Percentiles rank a stretch among this genome's conserved stretches.
These are phyloP conservation scores for Leccinum rimulosum DNA, from an alignment of 768 basidiomycete species.

Conservation along the genomic window DNA sequence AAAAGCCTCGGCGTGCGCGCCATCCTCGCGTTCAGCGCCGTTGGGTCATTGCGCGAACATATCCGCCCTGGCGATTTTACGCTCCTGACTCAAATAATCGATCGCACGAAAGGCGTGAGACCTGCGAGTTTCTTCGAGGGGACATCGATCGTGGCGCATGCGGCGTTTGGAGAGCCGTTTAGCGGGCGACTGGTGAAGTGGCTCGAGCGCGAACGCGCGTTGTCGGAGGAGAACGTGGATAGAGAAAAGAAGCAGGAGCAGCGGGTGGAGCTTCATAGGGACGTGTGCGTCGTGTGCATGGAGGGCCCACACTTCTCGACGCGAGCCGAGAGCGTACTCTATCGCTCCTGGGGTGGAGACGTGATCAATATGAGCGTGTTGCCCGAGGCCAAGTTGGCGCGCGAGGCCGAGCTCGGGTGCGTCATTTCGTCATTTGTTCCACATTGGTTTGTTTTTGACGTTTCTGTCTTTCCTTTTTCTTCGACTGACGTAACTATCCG, in stretches of 20 bases:
- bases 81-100: conserved; percentile 91
- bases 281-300: conserved; percentile 91
- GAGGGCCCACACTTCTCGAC: conserved; percentile 98
- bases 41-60: conserved; percentile 92
- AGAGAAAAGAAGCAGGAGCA: conserved; percentile 44
- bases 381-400: conserved; percentile 95
- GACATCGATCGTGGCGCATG: conserved; percentile 81
- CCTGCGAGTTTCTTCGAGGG: conserved; percentile 85
- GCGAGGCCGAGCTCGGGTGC: conserved; percentile 92
- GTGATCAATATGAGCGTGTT: conserved; percentile 97
- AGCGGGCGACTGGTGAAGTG: conserved; percentile 59
- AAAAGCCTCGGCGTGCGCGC: conserved; percentile 88
- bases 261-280: conserved; percentile 67
- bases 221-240: conserved; percentile 34
- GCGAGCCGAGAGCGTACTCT: conserved; percentile 94
- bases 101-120: conserved; percentile 93
- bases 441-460: no score
- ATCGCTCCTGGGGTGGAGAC: conserved; percentile 88
- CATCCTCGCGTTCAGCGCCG: conserved; percentile 92
- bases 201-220: conserved; percentile 58
- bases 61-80: conserved; percentile 87
- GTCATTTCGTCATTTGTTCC: background rate
- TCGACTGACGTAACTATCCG: background rate
- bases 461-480: background rate
- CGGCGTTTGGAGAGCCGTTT: conserved; percentile 94